Evolutionary conservation across 306 rosid species (phyloP), one percentile per base, ranked within the genome.

Genomic region (Castanea sativa): DNA sequence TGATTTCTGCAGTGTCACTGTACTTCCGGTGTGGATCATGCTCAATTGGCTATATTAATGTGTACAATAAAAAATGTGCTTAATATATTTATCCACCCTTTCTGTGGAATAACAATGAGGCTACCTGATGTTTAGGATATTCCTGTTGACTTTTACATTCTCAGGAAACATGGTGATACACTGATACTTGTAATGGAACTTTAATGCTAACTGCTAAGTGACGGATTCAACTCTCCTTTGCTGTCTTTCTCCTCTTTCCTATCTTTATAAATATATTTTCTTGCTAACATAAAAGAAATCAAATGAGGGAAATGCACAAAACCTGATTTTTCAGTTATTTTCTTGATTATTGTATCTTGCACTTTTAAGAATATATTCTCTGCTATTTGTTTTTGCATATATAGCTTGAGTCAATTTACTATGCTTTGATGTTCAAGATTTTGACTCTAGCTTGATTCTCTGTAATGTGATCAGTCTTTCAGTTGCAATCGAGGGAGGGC

Each of bases 401-500:
- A 23, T 15, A 25, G 6, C 1, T 16, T 32, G 10, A 76, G 41
- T 49, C 43, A 55, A 27, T 73, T 49, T 43, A 0, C 33, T 20
- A 51, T 82, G 64, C 51, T 19, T 32, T 18, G n/a, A 8, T 53
- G 18, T 43, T 68, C 32, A 59, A 16, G 57, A 58, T 74, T 80
- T 71, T 88, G 85, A 87, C 84, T 73, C 51, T 53, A 33, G 27
- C 74, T 85, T 87, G 73, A 84, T 85, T 67, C 55, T 25, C 56
- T 73, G 29, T 70, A 71, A 79, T 86, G 84, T 71, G 73, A 68
- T 67, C 89, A 92, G 99, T 75, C 89, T 80, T 92, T 92, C 90
- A 91, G 70, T 85, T 92, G 97, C 82, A 86, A 84, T 57, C 84
- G 35, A 78, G 97, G 97, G 85, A 92, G 88, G 76, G 99, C 99